phyloP scores from a whole-genome alignment of 2,329 filamentous ascomycete species.

The Pseudogymnoascus sp. region DNA sequence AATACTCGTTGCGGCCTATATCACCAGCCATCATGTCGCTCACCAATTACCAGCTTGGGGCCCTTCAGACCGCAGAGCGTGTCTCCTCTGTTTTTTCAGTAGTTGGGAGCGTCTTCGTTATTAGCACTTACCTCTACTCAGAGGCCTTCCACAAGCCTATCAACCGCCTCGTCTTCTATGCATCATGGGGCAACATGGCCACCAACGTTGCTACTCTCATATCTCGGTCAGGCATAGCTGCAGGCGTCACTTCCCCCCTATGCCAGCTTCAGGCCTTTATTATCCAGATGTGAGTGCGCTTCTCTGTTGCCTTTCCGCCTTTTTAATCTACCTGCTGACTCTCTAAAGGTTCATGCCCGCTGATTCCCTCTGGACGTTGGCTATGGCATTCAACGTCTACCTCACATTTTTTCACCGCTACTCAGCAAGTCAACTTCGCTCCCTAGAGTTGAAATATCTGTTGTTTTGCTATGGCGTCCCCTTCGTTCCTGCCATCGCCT shows the following conservation, averaged over 20 bases:
- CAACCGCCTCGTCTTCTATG: slow-evolving; percentile 55
- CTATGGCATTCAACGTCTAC: slow-evolving; percentile 57
- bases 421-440: slow-evolving; percentile 42
- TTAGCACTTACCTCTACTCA: slow-evolving; percentile 44
- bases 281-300: slow-evolving; percentile 65
- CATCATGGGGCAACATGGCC: slow-evolving; percentile 54
- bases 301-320: background rate
- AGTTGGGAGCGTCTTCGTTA: slow-evolving; percentile 45
- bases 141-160: slow-evolving; percentile 49
- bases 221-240: slow-evolving; percentile 37
- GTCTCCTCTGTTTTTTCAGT: slow-evolving; percentile 46
- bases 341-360: slow-evolving; percentile 46
- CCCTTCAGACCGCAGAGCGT: background rate
- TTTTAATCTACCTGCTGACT: background rate
- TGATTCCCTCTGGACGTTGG: slow-evolving; percentile 49
- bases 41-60: background rate
- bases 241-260: slow-evolving; percentile 18
- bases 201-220: slow-evolving; percentile 52
- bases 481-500: slow-evolving; percentile 46
- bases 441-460: slow-evolving; percentile 49
- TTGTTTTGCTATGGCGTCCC: slow-evolving; percentile 50
- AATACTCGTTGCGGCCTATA: background rate
- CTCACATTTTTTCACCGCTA: slow-evolving; percentile 53
- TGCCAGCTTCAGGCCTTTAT: slow-evolving; percentile 73
- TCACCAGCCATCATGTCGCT: background rate